Conservation (phyloP, 805 yeast genomes). For the Yamadazyma laniorum region DNA sequence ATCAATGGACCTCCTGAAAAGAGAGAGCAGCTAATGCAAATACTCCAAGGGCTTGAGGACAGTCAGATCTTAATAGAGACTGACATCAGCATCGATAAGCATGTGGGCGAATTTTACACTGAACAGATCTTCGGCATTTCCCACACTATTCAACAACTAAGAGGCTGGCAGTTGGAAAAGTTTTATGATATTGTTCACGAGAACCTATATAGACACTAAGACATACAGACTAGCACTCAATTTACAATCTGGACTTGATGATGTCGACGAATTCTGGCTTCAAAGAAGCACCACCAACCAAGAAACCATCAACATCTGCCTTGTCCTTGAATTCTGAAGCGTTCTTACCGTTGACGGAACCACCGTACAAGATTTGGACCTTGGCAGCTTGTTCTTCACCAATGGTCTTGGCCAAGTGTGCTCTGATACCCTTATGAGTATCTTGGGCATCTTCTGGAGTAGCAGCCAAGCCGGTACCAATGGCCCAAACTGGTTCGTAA, state of each 20-base stretch:
- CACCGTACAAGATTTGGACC: conserved; percentile 95
- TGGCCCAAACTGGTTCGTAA: conserved; percentile 99
- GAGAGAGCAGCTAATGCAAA: conserved; percentile 17
- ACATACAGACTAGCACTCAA: background rate
- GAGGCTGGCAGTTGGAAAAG: conserved; percentile 14
- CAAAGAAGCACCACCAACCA: conserved; percentile 98
- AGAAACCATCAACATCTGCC: conserved; percentile 95
- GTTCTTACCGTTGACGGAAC: conserved; percentile 95
- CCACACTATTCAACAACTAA: conserved; percentile 14
- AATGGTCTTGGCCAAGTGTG: conserved; percentile 70
- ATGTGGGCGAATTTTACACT: conserved; percentile 19
- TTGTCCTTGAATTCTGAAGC: conserved; percentile 87
- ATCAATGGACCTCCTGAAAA: conserved; percentile 43
- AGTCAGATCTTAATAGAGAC: conserved; percentile 35
- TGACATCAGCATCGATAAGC: conserved; percentile 33
- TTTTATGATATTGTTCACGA: background rate
- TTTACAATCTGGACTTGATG: conserved; percentile 81
- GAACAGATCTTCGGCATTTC: conserved; percentile 22
- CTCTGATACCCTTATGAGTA: conserved; percentile 87
- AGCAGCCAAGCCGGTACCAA: conserved; percentile 98
- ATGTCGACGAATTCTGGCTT: conserved; percentile 97
- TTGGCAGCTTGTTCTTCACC: conserved; percentile 74
- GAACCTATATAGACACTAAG: conserved; percentile 3
- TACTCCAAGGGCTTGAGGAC: conserved; percentile 18
- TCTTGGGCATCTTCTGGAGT: conserved; percentile 98